Conservation (phyloP, 768 basidiomycete species). For the Candolleomyces efflorescens region DNA sequence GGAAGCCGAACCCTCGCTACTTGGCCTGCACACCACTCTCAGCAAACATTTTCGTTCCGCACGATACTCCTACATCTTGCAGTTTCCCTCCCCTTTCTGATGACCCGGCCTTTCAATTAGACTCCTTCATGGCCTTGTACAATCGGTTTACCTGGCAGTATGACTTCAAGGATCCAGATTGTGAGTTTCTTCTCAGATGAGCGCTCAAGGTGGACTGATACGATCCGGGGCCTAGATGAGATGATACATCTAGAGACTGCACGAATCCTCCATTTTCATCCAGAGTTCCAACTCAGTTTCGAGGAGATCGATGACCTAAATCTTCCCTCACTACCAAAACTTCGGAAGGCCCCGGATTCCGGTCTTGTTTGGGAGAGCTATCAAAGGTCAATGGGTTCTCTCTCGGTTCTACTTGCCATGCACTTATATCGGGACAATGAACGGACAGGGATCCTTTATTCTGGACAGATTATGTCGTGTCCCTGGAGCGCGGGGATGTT, state of each 20-base stretch:
- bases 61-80: not conserved
- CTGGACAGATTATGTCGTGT: not conserved
- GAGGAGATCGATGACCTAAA: conserved; percentile 31
- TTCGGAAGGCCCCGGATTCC: conserved; percentile 18
- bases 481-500: not conserved
- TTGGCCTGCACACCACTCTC: not conserved
- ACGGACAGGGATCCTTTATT: not conserved
- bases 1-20: not conserved
- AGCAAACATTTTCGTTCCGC: not conserved
- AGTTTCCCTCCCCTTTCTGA: conserved; percentile 47
- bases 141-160: conserved; percentile 28
- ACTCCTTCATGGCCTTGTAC: conserved; percentile 24
- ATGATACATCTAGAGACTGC: conserved; percentile 44
- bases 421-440: not conserved
- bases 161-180: conserved; percentile 42
- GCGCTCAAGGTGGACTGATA: not conserved
- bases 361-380: conserved; percentile 40
- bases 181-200: conserved; percentile 27
- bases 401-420: not conserved
- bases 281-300: conserved; percentile 21
- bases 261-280: conserved; percentile 28
- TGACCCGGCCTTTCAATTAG: conserved; percentile 31
- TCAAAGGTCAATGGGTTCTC: conserved; percentile 18
- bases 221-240: conserved; percentile 30
- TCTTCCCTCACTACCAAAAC: conserved; percentile 18